Evolutionary conservation across 2,329 filamentous ascomycete genomes (phyloP), one percentile per base, ranked within the genome.

Genomic region (Penicillium sp.): DNA sequence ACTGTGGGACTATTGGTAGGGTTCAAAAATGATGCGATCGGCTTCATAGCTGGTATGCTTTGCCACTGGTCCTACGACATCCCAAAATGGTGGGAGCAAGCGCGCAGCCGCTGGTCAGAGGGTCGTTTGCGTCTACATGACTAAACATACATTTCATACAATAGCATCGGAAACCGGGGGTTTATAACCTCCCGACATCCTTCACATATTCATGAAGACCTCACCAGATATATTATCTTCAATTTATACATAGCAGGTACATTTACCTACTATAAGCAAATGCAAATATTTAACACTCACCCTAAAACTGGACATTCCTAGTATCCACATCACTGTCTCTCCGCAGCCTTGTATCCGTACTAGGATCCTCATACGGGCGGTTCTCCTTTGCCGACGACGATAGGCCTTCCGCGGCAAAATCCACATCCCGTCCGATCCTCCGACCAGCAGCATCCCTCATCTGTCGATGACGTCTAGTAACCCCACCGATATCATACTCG

Each of bases 1-100:
- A 97, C 91, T 0, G 82, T 88, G 8, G 89, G 87, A 0, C 79
- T 85, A 3, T 77, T 95, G 47, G 69, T 97, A 43, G 88, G 88
- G 0, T 95, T 95, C 61, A 85, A 82, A 66, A 97, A 96, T 63
- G 90, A 95, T 69, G 89, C 84, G 0, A 79, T 95, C 6, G 91
- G 91, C 0, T 95, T 96, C 61, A 53, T 86, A 13, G 87, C 85
- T 0, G 91, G 91, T 0, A 79, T 95, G 75, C 65, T 87, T 3
- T 94, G 88, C 65, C 82, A 91, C 68, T 84, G 78, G 70, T 80
- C 81, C 0, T 86, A 89, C 59, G 67, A 69, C 50, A 43, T 72
- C 40, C 70, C 72, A 0, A 50, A 13, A 0, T 52, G 63, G 29
- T 57, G 61, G 43, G 61, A 66, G 15, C 56, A 56, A 32, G 48